These are phyloP conservation scores for Picea mariana DNA, from an alignment of 83 land plant genomes.

Conservation along the genomic window DNA sequence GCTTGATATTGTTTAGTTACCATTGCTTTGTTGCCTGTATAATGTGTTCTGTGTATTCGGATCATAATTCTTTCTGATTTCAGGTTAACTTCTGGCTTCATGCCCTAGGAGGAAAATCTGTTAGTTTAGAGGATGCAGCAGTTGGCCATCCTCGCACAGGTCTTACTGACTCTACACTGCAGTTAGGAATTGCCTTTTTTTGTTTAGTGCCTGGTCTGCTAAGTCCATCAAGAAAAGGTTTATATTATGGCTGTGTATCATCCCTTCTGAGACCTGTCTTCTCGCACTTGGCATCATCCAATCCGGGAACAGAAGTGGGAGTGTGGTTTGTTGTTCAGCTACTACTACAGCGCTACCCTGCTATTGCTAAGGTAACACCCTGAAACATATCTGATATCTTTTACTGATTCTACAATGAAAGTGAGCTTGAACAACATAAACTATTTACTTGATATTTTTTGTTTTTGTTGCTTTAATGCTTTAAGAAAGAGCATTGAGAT, in stretches of 20 bases:
- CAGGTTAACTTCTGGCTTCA: constrained; percentile 22
- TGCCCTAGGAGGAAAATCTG: constrained; percentile 12
- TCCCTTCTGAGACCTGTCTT: constrained; percentile 22
- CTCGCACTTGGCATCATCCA: constrained; percentile 11
- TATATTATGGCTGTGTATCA: constrained; percentile 29
- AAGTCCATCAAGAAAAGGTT: constrained; percentile 23
- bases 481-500: not conserved
- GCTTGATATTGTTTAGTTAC: not conserved
- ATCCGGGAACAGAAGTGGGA: constrained; percentile 29
- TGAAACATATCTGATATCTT: not conserved
- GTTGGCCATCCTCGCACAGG: not conserved
- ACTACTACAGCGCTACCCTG: constrained; percentile 29
- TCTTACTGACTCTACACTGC: constrained; percentile 30
- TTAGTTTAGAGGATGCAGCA: not conserved
- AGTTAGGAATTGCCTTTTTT: constrained; percentile 45
- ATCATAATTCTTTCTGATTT: not conserved
- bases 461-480: too few species aligned
- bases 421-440: not conserved
- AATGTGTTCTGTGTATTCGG: constrained; percentile 8
- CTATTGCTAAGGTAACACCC: constrained; percentile 37
- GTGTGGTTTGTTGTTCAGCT: constrained; percentile 50
- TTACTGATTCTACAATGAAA: not conserved
- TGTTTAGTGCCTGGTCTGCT: constrained; percentile 49
- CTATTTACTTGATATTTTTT: not conserved
- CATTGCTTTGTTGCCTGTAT: constrained; percentile 24